Evolutionary conservation across 768 basidiomycete species (phyloP).

Genomic region (Suillus variegatus): DNA sequence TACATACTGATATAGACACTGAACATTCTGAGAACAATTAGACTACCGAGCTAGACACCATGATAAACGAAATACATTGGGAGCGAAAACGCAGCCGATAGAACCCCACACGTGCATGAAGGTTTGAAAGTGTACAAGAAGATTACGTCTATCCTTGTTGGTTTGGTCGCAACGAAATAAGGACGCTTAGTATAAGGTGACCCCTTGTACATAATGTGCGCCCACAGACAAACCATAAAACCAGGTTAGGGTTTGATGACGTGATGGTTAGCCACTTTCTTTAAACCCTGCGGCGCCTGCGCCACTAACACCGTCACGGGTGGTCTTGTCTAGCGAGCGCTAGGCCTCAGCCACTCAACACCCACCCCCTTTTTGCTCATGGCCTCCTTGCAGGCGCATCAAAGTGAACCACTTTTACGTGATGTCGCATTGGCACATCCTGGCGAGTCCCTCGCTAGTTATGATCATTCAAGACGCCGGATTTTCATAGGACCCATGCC

Average conservation of each 20-base stretch:
- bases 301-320: neutral
- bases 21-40: no score
- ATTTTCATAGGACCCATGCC: conserved; percentile 81
- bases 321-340: neutral
- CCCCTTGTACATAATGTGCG: no score
- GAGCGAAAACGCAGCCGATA: no score
- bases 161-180: no score
- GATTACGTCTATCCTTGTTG: no score
- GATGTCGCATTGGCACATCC: neutral
- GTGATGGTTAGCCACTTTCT: neutral
- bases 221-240: conserved; percentile 2
- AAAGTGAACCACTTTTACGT: neutral
- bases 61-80: no score
- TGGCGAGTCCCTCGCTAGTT: conserved; percentile 1
- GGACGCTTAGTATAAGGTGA: no score
- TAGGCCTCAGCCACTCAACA: neutral
- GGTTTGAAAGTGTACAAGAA: no score
- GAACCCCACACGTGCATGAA: no score
- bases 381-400: neutral
- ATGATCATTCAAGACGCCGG: conserved; percentile 44
- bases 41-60: no score
- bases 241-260: conserved; percentile 27
- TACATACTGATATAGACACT: no score
- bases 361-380: neutral
- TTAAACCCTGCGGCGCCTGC: neutral